Evolutionary conservation across 169 alveolate species (phyloP).

Genomic region (Eimeria sp.): DNA sequence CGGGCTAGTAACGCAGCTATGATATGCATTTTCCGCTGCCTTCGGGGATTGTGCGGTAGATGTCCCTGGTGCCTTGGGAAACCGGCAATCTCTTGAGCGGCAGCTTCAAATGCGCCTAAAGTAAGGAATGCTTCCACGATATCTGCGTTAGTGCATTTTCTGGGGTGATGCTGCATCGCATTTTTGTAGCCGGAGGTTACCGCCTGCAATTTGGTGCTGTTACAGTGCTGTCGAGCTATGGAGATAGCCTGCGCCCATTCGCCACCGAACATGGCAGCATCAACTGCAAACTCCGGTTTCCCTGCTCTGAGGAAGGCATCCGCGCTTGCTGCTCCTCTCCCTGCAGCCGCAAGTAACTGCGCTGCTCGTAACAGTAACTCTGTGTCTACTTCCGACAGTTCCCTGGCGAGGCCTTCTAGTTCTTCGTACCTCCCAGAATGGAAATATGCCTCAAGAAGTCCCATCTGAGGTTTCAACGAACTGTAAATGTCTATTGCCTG

Average conservation of each 20-base stretch:
- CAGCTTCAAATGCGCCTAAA: slow-evolving; percentile 45
- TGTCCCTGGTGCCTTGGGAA: slow-evolving; percentile 12
- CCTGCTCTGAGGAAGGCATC: slow-evolving; percentile 53
- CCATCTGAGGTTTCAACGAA: slow-evolving; percentile 22
- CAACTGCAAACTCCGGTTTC: slow-evolving; percentile 43
- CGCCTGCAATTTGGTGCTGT: slow-evolving; percentile 24
- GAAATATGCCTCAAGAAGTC: slow-evolving; percentile 60
- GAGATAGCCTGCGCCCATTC: slow-evolving; percentile 61
- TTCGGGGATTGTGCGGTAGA: neutral
- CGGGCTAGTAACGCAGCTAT: slow-evolving; percentile 52
- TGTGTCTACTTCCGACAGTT: neutral
- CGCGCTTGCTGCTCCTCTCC: slow-evolving; percentile 56
- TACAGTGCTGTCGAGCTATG: slow-evolving; percentile 51
- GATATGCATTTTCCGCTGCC: slow-evolving; percentile 67
- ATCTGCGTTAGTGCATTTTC: neutral
- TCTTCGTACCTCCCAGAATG: slow-evolving; percentile 47
- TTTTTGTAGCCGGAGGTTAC: slow-evolving; percentile 5
- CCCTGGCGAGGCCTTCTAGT: slow-evolving; percentile 30
- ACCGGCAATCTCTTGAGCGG: slow-evolving; percentile 42
- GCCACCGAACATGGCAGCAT: slow-evolving; percentile 59
- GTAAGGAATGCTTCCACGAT: slow-evolving; percentile 24
- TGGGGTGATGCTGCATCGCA: slow-evolving; percentile 55
- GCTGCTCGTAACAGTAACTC: slow-evolving; percentile 51
- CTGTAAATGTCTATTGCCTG: slow-evolving; percentile 4
- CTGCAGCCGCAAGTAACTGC: slow-evolving; percentile 59